Evolutionary conservation across 176 grass and related monocot species (phyloP).

Genomic region (Bonia amplexicaulis): DNA sequence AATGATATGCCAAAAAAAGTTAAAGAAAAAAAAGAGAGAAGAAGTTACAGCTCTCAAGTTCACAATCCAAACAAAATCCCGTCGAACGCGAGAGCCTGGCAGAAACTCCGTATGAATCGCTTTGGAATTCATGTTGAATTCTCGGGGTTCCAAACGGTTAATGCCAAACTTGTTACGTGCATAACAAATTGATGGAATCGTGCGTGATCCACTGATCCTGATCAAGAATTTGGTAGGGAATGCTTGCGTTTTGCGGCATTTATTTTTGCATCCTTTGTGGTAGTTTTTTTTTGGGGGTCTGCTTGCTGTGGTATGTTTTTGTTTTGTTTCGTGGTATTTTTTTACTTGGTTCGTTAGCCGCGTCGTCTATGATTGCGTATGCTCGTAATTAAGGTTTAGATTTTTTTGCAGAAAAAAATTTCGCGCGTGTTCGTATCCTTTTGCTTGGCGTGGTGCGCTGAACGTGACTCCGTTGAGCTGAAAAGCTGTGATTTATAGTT

Average conservation of each 20-base stretch:
- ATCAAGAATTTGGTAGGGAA: neutral
- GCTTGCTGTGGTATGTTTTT: neutral
- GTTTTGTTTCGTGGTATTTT: neutral
- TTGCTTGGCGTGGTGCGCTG: too few species aligned
- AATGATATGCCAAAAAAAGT: neutral
- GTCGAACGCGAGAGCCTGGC: neutral
- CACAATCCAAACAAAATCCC: neutral
- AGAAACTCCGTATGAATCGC: neutral
- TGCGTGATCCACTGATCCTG: neutral
- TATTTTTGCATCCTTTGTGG: neutral
- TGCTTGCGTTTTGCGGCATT: neutral
- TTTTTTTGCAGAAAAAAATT: neutral
- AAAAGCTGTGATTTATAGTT: too few species aligned
- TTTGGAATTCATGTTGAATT: neutral
- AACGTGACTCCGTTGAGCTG: too few species aligned
- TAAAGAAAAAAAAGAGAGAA: too few species aligned
- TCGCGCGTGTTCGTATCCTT: too few species aligned
- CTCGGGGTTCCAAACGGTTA: neutral
- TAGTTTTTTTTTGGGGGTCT: neutral
- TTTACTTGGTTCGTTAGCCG: neutral
- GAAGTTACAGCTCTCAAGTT: neutral
- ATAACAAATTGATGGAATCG: neutral
- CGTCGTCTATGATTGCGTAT: neutral
- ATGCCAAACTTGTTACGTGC: too few species aligned
- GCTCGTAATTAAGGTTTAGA: neutral